Evolutionary conservation across 2,329 filamentous ascomycete genomes (phyloP).

Genomic region (Uncinocarpus reesii): DNA sequence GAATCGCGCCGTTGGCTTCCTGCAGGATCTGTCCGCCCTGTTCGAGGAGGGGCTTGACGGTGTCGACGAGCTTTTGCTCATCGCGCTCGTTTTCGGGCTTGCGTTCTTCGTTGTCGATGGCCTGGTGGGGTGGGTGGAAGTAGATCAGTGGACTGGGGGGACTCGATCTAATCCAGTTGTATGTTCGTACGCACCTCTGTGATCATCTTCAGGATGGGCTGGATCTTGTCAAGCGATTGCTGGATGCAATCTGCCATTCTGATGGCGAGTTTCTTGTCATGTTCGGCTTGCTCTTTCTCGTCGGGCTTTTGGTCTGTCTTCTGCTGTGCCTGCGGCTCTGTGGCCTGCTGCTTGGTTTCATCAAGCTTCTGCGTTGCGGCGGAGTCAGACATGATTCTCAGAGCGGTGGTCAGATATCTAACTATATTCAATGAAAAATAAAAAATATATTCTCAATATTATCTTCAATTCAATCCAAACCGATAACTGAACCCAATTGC

Average conservation of each 20-base stretch:
- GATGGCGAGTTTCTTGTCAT: constrained; percentile 65
- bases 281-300: constrained; percentile 51
- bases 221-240: constrained; percentile 71
- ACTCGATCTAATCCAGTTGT: too few relatives aligned
- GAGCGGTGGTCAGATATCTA: too few relatives aligned
- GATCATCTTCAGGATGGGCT: constrained; percentile 78
- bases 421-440: too few relatives aligned
- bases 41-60: constrained; percentile 80
- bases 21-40: constrained; percentile 71
- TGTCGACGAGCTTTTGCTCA: constrained; percentile 75
- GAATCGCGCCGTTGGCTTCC: constrained; percentile 77
- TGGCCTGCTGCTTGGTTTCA: neutral
- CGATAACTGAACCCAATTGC: too few relatives aligned
- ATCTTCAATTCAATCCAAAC: too few relatives aligned
- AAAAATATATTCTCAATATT: too few relatives aligned
- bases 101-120: constrained; percentile 69
- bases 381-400: constrained; percentile 4
- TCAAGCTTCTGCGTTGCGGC: constrained; percentile 11
- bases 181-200: constrained; percentile 49
- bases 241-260: constrained; percentile 64
- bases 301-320: constrained; percentile 38
- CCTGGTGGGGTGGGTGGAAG: constrained; percentile 37
- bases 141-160: neutral
- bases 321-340: constrained; percentile 10
- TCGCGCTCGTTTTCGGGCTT: constrained; percentile 79